Conservation (phyloP, 345 rosid genomes). For the Boechera divaricarpa region DNA sequence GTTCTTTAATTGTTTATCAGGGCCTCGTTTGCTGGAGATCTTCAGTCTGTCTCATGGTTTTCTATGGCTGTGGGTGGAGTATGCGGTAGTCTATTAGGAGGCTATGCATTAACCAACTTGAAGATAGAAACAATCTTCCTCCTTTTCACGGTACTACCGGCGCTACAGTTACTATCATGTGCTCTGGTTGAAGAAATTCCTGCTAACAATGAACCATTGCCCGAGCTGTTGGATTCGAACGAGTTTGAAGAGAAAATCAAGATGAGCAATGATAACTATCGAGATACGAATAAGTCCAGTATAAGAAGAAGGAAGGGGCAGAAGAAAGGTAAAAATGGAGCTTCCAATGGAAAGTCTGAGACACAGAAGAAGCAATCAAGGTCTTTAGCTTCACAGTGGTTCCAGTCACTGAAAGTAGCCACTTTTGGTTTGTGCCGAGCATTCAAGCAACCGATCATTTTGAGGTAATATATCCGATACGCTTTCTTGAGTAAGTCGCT, state of each 20-base stretch:
- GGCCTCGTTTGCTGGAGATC: conserved; percentile 93
- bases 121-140: conserved; percentile 75
- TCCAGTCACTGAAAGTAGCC: conserved; percentile 70
- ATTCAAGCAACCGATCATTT: conserved; percentile 76
- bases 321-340: conserved; percentile 56
- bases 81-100: conserved; percentile 89
- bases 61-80: conserved; percentile 95
- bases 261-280: conserved; percentile 43
- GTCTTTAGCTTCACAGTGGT: conserved; percentile 54
- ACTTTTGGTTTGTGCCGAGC: conserved; percentile 65
- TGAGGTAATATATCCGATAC: conserved; percentile 57
- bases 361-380: conserved; percentile 44
- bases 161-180: conserved; percentile 79
- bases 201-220: conserved; percentile 38
- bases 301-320: conserved; percentile 74
- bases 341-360: conserved; percentile 41
- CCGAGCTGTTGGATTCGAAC: conserved; percentile 43
- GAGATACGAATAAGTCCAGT: conserved; percentile 54
- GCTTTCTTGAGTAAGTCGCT: conserved; percentile 10
- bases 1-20: conserved; percentile 47
- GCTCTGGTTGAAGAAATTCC: conserved; percentile 69
- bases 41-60: conserved; percentile 90
- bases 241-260: conserved; percentile 53
- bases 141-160: conserved; percentile 73
- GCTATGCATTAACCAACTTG: conserved; percentile 76